Conservation (phyloP, 169 alveolate genomes). For the Cyclospora cayetanensis region DNA sequence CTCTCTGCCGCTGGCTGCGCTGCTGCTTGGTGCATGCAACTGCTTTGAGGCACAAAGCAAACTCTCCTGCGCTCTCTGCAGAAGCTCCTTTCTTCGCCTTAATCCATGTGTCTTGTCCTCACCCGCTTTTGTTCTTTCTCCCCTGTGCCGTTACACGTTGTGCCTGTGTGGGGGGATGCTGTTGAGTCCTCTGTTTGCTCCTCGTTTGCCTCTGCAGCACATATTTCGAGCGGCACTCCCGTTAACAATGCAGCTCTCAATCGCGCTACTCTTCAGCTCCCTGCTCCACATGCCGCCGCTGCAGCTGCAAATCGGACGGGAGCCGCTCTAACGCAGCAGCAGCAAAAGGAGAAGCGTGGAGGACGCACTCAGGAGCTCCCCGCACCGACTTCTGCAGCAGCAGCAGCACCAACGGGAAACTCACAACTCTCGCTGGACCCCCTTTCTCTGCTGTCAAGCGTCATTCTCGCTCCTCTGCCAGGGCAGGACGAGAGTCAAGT, state of each 20-base stretch:
- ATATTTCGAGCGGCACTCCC: constrained; percentile 15
- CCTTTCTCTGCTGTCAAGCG: not conserved
- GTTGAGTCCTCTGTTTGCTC: not conserved
- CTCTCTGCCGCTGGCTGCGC: not conserved
- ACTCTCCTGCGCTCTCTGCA: not conserved
- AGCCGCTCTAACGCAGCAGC: not conserved
- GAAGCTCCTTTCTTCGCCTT: no score
- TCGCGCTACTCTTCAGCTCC: not conserved
- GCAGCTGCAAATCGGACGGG: not conserved
- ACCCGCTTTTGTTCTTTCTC: no score
- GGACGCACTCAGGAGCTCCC: not conserved
- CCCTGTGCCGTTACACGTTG: no score
- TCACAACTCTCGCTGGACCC: not conserved
- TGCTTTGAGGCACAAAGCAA: no score
- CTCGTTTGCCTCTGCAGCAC: not conserved
- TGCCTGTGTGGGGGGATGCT: not conserved
- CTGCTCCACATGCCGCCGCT: not conserved
- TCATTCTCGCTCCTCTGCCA: constrained; percentile 5
- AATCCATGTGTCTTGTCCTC: no score
- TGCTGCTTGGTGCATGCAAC: not conserved
- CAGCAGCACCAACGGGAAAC: not conserved
- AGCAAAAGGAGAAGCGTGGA: not conserved
- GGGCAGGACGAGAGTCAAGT: not conserved
- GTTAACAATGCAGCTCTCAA: not conserved
- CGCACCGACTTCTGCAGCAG: constrained; percentile 29